Evolutionary conservation across 1,139 yeast species (phyloP), one percentile per base, ranked within the genome.

Genomic region (Keqinozyma sinolaborantium): DNA sequence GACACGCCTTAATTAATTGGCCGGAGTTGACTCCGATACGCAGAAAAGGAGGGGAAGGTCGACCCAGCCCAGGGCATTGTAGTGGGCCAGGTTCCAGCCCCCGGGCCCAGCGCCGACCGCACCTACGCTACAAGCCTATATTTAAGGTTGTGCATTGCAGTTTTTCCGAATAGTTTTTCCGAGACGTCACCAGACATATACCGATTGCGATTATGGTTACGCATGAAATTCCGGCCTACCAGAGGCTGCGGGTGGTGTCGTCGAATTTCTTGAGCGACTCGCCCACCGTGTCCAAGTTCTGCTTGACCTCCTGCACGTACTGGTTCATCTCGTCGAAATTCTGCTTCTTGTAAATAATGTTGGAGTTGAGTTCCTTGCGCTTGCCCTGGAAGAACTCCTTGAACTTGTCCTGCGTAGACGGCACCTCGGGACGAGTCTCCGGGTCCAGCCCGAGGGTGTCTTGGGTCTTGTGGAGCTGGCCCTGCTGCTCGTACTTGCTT

Each of bases 241-340:
- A 67, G 28, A 60, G 47, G 26, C 61, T 66, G 35, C 56, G 49
- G 9, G 65, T 58, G 3, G 61, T 54, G 26, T 57, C 64, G 35
- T 67, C 73, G 40, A 68, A 67, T 25, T 51, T 47, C 48, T 64
- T 63, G 72, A 69, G 66, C n/a, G 60, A 48, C 16, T 53, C 57
- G 3, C 68, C 64, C 24, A 69, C 69, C 9, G 39, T 52, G 14
- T 50, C 57, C 33, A 69, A 48, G 29, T 56, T 56, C 14, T 40
- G 43, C 33, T 56, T 57, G 11, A 69, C 62, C 9, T 65, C 68
- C 19, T 50, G 54, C 5, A 68, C 62, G 30, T 64, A 66, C 23
- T 49, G 45, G 34, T 61, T 60, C 43, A 67, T 49, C 31, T 64
- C 73, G 26, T 60, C 64, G 37, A 67, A 64, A 31, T 64, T 60